phyloP scores from a whole-genome alignment of 345 rosid species.

The Adansonia digitata region DNA sequence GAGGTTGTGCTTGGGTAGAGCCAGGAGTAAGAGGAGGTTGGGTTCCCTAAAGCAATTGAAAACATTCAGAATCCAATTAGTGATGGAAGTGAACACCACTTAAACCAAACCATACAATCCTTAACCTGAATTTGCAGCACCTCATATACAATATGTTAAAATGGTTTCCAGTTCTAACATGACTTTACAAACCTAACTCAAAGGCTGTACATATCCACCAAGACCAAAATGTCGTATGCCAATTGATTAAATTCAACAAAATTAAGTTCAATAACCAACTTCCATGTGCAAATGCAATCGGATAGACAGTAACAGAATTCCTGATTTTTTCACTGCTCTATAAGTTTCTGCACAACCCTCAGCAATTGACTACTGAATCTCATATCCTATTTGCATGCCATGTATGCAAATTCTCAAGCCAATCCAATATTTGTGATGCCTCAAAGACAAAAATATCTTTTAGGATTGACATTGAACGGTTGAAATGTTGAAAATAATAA shows the following conservation, averaged over 20 bases:
- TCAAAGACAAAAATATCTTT: neutral
- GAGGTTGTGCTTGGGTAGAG: constrained; percentile 54
- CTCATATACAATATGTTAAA: neutral
- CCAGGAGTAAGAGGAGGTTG: constrained; percentile 61
- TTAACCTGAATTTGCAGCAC: neutral
- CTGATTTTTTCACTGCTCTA: neutral
- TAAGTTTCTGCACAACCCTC: neutral
- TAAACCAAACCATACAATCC: neutral
- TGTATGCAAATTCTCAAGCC: neutral
- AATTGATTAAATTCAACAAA: neutral
- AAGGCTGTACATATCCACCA: neutral
- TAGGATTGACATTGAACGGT: neutral
- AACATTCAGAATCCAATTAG: constrained; percentile 16
- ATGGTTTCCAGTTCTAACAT: neutral
- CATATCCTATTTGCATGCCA: neutral
- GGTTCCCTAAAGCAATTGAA: constrained; percentile 42
- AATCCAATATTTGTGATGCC: neutral
- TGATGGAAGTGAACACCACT: neutral
- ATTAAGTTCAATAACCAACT: neutral
- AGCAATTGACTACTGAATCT: neutral
- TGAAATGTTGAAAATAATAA: neutral
- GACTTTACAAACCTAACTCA: neutral
- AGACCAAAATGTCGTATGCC: neutral
- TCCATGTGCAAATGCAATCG: neutral
- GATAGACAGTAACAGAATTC: neutral